These are phyloP conservation scores for Exophiala sp. DNA, from an alignment of 2,329 filamentous ascomycete genomes.

Conservation along the genomic window DNA sequence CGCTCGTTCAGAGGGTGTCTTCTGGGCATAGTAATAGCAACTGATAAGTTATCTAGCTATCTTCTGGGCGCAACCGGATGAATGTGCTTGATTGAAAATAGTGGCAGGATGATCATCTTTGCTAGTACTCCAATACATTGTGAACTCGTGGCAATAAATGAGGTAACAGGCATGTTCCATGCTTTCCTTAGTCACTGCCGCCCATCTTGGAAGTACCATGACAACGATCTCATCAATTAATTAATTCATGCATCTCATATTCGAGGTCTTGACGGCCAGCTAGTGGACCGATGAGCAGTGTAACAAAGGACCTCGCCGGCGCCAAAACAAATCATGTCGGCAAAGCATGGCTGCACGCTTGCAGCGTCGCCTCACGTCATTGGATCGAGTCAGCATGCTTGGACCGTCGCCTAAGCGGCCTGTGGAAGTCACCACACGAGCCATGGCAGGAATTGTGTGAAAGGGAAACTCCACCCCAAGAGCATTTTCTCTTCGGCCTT, in stretches of 20 bases:
- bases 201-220: not conserved
- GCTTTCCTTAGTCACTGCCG: not conserved
- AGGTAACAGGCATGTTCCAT: too few relatives aligned
- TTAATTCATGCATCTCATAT: not conserved
- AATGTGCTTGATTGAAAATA: too few relatives aligned
- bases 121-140: too few relatives aligned
- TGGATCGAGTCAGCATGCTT: not conserved
- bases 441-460: not conserved
- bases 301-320: not conserved
- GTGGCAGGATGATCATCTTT: too few relatives aligned
- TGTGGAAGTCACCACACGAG: too few relatives aligned
- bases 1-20: too few relatives aligned
- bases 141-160: too few relatives aligned
- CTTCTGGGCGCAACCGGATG: too few relatives aligned
- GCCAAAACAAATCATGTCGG: not conserved
- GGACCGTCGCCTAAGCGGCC: not conserved
- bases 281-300: not conserved
- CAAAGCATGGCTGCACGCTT: not conserved
- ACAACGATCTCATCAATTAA: constrained; percentile 1
- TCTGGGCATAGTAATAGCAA: too few relatives aligned
- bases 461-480: not conserved
- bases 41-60: too few relatives aligned
- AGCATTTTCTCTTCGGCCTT: too few relatives aligned
- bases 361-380: not conserved
- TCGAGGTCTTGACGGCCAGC: not conserved